These are phyloP conservation scores for Lachancea quebecensis DNA, from an alignment of 805 yeast species.

Conservation along the genomic window DNA sequence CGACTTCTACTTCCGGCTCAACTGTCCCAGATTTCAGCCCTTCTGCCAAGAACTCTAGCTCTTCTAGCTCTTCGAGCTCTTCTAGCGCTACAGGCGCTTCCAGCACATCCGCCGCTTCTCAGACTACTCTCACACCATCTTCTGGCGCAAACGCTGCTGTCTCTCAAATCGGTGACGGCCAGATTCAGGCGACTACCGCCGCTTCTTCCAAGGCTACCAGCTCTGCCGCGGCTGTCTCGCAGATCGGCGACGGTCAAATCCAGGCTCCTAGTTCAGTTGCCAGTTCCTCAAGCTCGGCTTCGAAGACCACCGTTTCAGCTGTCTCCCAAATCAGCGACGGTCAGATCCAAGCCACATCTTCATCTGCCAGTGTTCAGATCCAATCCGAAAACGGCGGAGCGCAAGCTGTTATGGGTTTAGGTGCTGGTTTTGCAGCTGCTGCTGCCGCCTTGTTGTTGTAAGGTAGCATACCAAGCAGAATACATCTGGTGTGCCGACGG, in stretches of 20 bases:
- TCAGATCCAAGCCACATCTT: constrained; percentile 39
- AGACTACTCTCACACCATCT: not conserved
- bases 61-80: no score
- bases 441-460: constrained; percentile 5
- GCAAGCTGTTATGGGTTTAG: constrained; percentile 11
- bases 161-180: constrained; percentile 40
- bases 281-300: no score
- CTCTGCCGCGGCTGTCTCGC: not conserved
- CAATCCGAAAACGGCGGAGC: constrained; percentile 2
- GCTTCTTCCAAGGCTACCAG: no score
- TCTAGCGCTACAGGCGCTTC: no score
- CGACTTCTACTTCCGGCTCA: constrained; percentile 13
- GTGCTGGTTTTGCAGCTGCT: constrained; percentile 24
- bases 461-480: not conserved
- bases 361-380: constrained; percentile 24
- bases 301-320: no score
- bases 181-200: constrained; percentile 11
- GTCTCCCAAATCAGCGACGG: constrained; percentile 34
- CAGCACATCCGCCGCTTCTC: not conserved
- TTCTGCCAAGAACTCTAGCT: constrained; percentile 2
- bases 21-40: constrained; percentile 17
- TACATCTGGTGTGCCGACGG: no score
- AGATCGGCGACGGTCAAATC: constrained; percentile 42
- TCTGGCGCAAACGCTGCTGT: constrained; percentile 16
- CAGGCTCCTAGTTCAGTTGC: constrained; percentile 30